These are phyloP conservation scores for sorghum (Sorghum bicolor) DNA, from an alignment of 176 grass and related monocot genomes.

Conservation along the genomic window Sorghum_bicolor_NCBIv3 NC_012874.2:875001-875500, in stretches of 20 bases:
- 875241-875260: neutral
- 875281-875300: neutral
- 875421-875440: too few relatives aligned
- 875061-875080: neutral
- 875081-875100: neutral
- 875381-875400: too few relatives aligned
- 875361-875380: too few relatives aligned
- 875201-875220: neutral
- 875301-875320: too few relatives aligned
- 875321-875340: too few relatives aligned
- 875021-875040: too few relatives aligned
- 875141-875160: neutral
- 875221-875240: neutral
- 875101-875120: neutral
- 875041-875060: neutral
- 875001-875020: too few relatives aligned
- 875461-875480: too few relatives aligned
- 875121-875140: neutral
- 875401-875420: too few relatives aligned
- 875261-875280: neutral
- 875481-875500: too few relatives aligned
- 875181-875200: neutral
- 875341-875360: too few relatives aligned
- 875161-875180: neutral
- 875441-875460: too few relatives aligned